These are phyloP conservation scores for Naganishia albida DNA, from an alignment of 1,284 basidiomycete species.

Conservation along the genomic window DNA sequence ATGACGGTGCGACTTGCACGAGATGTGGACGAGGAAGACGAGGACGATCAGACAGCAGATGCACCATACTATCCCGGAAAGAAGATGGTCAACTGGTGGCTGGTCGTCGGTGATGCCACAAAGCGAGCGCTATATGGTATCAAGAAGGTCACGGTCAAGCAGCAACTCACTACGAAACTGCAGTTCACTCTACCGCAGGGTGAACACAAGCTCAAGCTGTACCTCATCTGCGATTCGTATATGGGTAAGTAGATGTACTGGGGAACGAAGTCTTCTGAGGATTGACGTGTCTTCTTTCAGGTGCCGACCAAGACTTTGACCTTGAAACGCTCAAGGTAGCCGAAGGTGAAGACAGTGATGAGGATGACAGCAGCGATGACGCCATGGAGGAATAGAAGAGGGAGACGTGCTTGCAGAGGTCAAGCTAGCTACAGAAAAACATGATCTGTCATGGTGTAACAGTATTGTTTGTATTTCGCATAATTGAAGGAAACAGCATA, in stretches of 20 bases:
- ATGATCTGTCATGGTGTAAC: conserved; percentile 19
- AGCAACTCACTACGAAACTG: conserved; percentile 74
- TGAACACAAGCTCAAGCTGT: conserved; percentile 77
- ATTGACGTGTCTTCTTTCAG: conserved; percentile 27
- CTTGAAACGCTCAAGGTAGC: conserved; percentile 77
- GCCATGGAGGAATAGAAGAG: conserved; percentile 59
- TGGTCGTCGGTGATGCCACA: conserved; percentile 81
- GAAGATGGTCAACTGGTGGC: conserved; percentile 97
- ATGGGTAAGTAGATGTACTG: conserved; percentile 57
- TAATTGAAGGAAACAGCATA: not conserved
- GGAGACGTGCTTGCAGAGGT: not conserved
- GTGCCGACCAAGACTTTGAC: conserved; percentile 82
- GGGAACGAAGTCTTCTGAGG: conserved; percentile 6
- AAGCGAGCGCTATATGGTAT: conserved; percentile 79
- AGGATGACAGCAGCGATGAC: conserved; percentile 61
- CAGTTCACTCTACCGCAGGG: conserved; percentile 87
- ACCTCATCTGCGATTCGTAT: conserved; percentile 91
- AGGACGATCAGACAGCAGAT: conserved; percentile 73
- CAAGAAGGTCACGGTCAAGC: conserved; percentile 88
- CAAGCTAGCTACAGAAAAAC: not conserved
- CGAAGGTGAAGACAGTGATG: conserved; percentile 79
- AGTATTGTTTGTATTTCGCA: conserved; percentile 9
- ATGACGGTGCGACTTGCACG: conserved; percentile 77
- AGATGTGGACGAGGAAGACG: conserved; percentile 80
- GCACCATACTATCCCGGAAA: conserved; percentile 87